These are phyloP conservation scores for Spizellomyces sp. DNA, from an alignment of 192 early-diverging fungal genomes.

Conservation along the genomic window DNA sequence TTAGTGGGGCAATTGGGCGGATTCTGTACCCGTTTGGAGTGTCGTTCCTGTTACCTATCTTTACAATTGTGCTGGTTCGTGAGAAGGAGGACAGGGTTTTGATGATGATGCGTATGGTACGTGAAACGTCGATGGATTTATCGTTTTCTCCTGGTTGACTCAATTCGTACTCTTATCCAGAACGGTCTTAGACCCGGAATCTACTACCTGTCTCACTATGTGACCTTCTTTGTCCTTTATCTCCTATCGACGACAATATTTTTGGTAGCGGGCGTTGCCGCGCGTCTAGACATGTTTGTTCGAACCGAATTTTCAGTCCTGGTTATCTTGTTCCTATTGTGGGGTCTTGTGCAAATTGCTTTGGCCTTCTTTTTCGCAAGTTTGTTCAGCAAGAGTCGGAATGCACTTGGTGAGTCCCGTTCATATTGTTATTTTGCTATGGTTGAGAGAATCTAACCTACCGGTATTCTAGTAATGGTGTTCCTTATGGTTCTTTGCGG, in stretches of 20 bases:
- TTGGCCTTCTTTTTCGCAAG: conserved; percentile 65
- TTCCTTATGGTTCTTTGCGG: conserved; percentile 69
- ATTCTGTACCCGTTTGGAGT: conserved; percentile 78
- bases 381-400: conserved; percentile 61
- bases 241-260: conserved; percentile 64
- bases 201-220: conserved; percentile 60
- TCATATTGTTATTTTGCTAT: not conserved
- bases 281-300: conserved; percentile 66
- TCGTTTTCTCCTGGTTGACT: no score
- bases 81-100: conserved; percentile 74
- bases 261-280: conserved; percentile 58
- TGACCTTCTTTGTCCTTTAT: conserved; percentile 69
- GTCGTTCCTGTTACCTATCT: conserved; percentile 64
- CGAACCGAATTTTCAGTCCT: conserved; percentile 53
- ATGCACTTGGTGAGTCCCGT: conserved; percentile 47
- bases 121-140: not conserved
- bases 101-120: conserved; percentile 70
- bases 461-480: conserved; percentile 41
- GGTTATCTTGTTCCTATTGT: conserved; percentile 64
- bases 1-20: conserved; percentile 62
- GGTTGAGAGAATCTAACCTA: not conserved
- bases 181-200: conserved; percentile 65
- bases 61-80: conserved; percentile 66
- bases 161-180: conserved; percentile 30
- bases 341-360: conserved; percentile 64